Evolutionary conservation across 1,284 basidiomycete species (phyloP), one percentile per base, ranked within the genome.

Genomic region (Apiotrichum mycotoxinovorans): DNA sequence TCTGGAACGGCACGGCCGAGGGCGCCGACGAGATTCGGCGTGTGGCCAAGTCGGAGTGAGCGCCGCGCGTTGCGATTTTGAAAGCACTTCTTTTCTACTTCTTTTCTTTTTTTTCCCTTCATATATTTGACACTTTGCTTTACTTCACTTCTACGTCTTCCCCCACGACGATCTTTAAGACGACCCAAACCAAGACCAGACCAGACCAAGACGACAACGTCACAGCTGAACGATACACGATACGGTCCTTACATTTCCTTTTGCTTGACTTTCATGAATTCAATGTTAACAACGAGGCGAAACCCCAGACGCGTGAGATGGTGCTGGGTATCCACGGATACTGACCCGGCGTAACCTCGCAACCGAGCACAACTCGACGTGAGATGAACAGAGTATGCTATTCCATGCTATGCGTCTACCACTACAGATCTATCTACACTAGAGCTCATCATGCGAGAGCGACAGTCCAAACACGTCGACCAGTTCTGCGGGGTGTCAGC

Each of bases 1-100:
- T 74, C 61, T 73, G 72, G 71, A 72, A 72, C 61, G 72, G 73
- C 18, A 66, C 68, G 1, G 66, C 64, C 46, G 67, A 71, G 51
- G 71, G 73, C 27, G 69, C 64, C 14, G 66, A 62, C 37, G 71
- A 68, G 62, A 71, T 73, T 49, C 64, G 59, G 12, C 59, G 67
- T 23, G 52, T 66, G 9, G 53, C 61, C 43, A 75, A 75, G 63
- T 58, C 66, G 3, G 68, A 75, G 52, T 72, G 37, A 22, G 30
- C 80, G 86, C 15, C 15, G 15, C 17, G n/a, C 37, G 4, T 38
- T 38, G 15, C 17, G 3, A 38, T n/a, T 8, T 18, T 18, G 18
- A 8, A 8, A 18, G 37, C 17, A 17, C 37, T 15, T 18, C 8
- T 8, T 8, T 15, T 38, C 37, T 8, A 17, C 15, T 38, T 2